These are phyloP conservation scores for Amoebophrya sp. DNA, from an alignment of 169 alveolate genomes.

Conservation along the genomic window DNA sequence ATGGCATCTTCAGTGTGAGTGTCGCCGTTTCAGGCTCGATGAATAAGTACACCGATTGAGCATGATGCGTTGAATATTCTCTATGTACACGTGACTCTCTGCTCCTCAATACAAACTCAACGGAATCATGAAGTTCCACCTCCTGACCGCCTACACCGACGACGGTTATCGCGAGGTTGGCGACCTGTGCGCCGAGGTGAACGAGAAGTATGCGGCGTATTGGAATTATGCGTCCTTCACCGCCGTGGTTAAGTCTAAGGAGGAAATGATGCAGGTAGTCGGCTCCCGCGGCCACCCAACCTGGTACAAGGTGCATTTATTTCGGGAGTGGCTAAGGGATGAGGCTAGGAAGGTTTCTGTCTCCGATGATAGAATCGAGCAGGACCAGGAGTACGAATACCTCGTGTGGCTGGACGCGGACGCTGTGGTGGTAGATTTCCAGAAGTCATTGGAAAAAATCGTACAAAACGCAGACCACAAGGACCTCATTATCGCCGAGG, in stretches of 20 bases:
- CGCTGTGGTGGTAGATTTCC: not conserved
- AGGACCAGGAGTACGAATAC: not conserved
- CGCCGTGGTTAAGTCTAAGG: not conserved
- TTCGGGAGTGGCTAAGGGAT: not conserved
- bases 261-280: not conserved
- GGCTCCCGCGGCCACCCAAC: not conserved
- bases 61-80: too few relatives aligned
- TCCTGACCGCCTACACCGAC: not conserved
- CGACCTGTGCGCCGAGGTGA: not conserved
- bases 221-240: not conserved
- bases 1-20: too few relatives aligned
- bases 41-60: too few relatives aligned
- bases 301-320: not conserved
- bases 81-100: too few relatives aligned
- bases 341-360: not conserved
- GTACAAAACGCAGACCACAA: not conserved
- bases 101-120: too few relatives aligned
- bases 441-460: not conserved
- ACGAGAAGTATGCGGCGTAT: not conserved
- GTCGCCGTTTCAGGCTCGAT: too few relatives aligned
- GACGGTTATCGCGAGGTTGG: not conserved
- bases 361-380: not conserved
- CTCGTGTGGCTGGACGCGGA: slow-evolving; percentile 9
- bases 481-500: slow-evolving; percentile 11
- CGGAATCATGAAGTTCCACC: too few relatives aligned